Base-by-base conservation (phyloP, 2,329 filamentous ascomycete genomes). In the Talaromyces sp. region DNA sequence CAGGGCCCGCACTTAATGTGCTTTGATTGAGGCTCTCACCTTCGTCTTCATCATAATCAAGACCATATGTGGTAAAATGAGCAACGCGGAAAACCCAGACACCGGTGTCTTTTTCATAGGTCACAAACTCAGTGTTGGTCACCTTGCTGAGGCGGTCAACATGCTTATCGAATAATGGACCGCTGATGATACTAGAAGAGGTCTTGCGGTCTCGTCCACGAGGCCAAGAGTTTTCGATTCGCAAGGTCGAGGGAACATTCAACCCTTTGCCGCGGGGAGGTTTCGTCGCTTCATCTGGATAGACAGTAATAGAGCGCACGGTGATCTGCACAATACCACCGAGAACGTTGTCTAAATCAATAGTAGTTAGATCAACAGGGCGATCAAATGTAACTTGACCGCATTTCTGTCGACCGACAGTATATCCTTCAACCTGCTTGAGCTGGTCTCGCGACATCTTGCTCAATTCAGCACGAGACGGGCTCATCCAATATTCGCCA, bases 11-110 rank as follows among this genome's bases (percentile, higher is more conserved):
- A 75, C 78, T 82, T 61, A 82, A 73, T 65, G 78, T 79, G 75
- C 81, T 83, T 71, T 81, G 78, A 63, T 77, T 77, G 79, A 79
- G 71, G 79, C 75, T 72, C 77, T 80, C 77, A 65, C 82, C 81
- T 69, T 86, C 86, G 7, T 81, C 81, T 54, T 88, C 83, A 7
- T 85, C 86, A 31, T 91, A 91, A 66, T 93, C 89, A 60, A 98
- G 83, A 44, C 90, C 93, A 72, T 99, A 99, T 1, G 92, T 96
- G 1, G 93, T 98, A 75, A 96, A 99, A 76, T 99, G 95, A 71
- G 93, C 88, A n/a, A 99, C 95, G 9, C 82, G 87, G 79, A 99
- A 99, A 14, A 86, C 85, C 96, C 96, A 99, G 54, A 90, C 84
- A 59, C 93, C 95, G 59, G 87, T 92, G 1, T 91, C 83, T 63